Conservation (phyloP, 2,329 filamentous ascomycete genomes). For the Bipolaris oryzae region DNA sequence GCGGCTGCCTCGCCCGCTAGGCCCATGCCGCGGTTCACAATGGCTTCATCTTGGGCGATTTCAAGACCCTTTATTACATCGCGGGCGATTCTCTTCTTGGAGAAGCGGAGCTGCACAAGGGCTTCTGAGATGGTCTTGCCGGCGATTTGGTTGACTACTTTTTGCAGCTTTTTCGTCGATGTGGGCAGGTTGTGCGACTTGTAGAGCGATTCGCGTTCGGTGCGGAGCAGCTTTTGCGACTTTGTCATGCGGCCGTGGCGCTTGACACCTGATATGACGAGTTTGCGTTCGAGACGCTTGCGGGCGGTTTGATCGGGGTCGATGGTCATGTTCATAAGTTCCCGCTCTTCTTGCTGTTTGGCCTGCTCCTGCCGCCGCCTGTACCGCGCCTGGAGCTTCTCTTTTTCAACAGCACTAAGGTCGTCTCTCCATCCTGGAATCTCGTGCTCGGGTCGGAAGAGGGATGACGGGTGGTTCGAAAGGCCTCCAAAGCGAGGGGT, state of each 20-base stretch:
- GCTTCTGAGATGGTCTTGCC: slow-evolving; percentile 96
- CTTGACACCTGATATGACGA: slow-evolving; percentile 77
- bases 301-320: slow-evolving; percentile 78
- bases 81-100: slow-evolving; percentile 86
- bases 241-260: slow-evolving; percentile 70
- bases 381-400: slow-evolving; percentile 17
- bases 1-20: slow-evolving; percentile 53
- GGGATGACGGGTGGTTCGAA: slow-evolving; percentile 23
- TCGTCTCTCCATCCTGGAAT: slow-evolving; percentile 34
- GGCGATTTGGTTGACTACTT: slow-evolving; percentile 83
- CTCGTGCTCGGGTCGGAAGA: slow-evolving; percentile 35
- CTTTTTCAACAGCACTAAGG: slow-evolving; percentile 23
- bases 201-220: slow-evolving; percentile 62
- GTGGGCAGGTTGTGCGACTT: slow-evolving; percentile 80
- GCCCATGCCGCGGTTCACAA: slow-evolving; percentile 85
- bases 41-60: slow-evolving; percentile 78
- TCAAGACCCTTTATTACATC: slow-evolving; percentile 82
- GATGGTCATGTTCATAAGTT: slow-evolving; percentile 62
- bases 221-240: slow-evolving; percentile 70
- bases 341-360: slow-evolving; percentile 46
- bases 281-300: slow-evolving; percentile 79
- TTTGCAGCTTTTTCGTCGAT: slow-evolving; percentile 87
- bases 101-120: slow-evolving; percentile 92
- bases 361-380: slow-evolving; percentile 14
- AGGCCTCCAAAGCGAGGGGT: slow-evolving; percentile 25